Evolutionary conservation across 2,329 filamentous ascomycete genomes (phyloP), one percentile per base, ranked within the genome.

Genomic region (Colletotrichum sp.): DNA sequence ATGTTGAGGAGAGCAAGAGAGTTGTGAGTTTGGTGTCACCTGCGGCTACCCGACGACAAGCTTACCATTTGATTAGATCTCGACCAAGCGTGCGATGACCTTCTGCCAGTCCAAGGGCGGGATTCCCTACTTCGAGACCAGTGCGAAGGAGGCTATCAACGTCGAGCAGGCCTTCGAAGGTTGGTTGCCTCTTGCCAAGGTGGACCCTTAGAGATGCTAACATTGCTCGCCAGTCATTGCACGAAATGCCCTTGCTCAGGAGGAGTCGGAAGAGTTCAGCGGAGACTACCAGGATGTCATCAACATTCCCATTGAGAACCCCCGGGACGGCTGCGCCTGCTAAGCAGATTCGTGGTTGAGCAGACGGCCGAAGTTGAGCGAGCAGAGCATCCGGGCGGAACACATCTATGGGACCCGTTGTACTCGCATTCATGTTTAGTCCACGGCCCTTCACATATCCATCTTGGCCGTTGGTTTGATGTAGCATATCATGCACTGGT

Each of bases 121-220:
- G 76, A 98, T 99, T 79, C 97, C 97, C 22, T 99, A 99, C 87
- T 99, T 99, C 83, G 97, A 99, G 92, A 99, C 97, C 22, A 98
- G 96, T 86, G 97, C 97, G 77, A 99, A 99, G 89, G 97, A 99
- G 86, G 97, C 96, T 77, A 94, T 98, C 87, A 99, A 99, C 83
- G 97, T 99, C 59, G 97, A 99, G 87, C 96, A 92, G 83, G 91
- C 91, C 30, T 92, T 92, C 80, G 93, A 95, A 85, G 92, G 92
- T 93, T 84, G 76, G 87, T 80, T 62, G 8, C 7, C 5, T 30
- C 3, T 30, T 22, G 13, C 8, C 22, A 13, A 16, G 34, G 22
- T 19, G 29, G 8, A 29, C 15, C 6, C 9, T 61, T 8, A 30
- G 65, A 69, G 77, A 78, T 70, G 79, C 76, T 64, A 39, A 76